Evolutionary conservation across 257 asterid genomes (phyloP), one percentile per base, ranked within the genome.

Genomic region (Nicotiana benthamiana): DNA sequence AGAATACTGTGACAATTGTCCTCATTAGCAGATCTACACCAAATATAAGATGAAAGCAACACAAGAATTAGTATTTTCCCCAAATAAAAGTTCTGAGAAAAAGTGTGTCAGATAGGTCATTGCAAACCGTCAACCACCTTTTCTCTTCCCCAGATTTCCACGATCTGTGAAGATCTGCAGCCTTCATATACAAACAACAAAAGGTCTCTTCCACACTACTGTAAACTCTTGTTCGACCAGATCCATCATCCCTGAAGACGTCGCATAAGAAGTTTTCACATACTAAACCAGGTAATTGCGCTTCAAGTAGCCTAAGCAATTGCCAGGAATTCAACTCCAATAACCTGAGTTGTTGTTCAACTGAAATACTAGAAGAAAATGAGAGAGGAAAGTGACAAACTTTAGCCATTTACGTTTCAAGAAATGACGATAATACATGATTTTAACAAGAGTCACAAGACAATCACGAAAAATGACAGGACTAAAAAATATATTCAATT

Each of bases 271-370:
- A 82, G 64, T 78, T 81, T 82, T 76, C 85, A 80, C 97, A 94
- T 40, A 80, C 82, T 80, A 87, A 81, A 75, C 87, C 84, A 4
- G 92, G 82, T 82, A 87, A 80, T 82, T 94, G 97, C 57, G 91
- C 87, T 46, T 91, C 85, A 80, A 94, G 91, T 81, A 94, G 88
- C 86, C 92, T 87, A 83, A 94, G 76, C 78, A 94, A 87, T 82
- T 94, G 98, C 98, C 96, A 94, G 22, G 97, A 90, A 88, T 94
- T 94, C 79, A 93, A 82, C 83, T 94, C 92, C 79, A 93, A 85
- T 80, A 92, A 77, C 87, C 93, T 93, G 80, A 93, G 90, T 82
- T 82, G 85, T 68, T 90, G 92, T 77, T 93, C 94, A 81, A 85
- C 97, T 94, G 92, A 80, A 81, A 88, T 20, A 40, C 52, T 81